Evolutionary conservation across 371 early-diverging fungal species (phyloP).

Genomic region (Rhizomucor pusillus): DNA sequence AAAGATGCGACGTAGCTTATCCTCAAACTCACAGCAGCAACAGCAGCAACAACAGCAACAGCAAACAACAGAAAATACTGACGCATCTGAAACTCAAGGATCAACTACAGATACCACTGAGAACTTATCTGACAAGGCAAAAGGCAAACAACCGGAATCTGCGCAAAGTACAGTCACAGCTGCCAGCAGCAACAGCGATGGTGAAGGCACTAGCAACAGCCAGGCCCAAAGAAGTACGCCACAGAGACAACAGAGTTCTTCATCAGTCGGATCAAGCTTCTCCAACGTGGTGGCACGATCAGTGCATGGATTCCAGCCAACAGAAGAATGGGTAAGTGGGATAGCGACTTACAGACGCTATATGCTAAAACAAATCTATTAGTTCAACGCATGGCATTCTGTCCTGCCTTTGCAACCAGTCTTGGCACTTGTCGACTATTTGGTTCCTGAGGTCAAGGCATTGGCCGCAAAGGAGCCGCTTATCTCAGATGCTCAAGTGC

Average conservation of each 20-base stretch:
- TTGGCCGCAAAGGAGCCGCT: constrained; percentile 30
- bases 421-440: constrained; percentile 51
- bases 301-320: constrained; percentile 42
- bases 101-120: neutral
- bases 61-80: constrained; percentile 1
- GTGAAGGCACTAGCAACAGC: constrained; percentile 1
- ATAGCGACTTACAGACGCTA: neutral
- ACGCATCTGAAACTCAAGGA: neutral
- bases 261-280: constrained; percentile 18
- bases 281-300: constrained; percentile 31
- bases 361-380: constrained; percentile 1
- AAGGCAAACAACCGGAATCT: constrained; percentile 37
- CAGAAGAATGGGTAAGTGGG: constrained; percentile 41
- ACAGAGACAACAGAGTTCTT: constrained; percentile 18
- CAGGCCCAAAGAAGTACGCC: constrained; percentile 4
- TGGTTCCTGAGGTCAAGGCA: constrained; percentile 65
- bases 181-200: neutral
- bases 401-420: constrained; percentile 67
- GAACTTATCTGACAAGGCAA: constrained; percentile 38
- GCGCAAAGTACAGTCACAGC: constrained; percentile 3
- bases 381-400: constrained; percentile 53
- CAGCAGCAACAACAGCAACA: constrained; percentile 10
- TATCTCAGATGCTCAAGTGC: constrained; percentile 33
- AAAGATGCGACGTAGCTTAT: constrained; percentile 13
- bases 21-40: constrained; percentile 6